A percentile compares a stretch with the other conserved stretches of the same genome.
phyloP scores from a whole-genome alignment of 768 basidiomycete genomes.

The Gautieria morchelliformis region DNA sequence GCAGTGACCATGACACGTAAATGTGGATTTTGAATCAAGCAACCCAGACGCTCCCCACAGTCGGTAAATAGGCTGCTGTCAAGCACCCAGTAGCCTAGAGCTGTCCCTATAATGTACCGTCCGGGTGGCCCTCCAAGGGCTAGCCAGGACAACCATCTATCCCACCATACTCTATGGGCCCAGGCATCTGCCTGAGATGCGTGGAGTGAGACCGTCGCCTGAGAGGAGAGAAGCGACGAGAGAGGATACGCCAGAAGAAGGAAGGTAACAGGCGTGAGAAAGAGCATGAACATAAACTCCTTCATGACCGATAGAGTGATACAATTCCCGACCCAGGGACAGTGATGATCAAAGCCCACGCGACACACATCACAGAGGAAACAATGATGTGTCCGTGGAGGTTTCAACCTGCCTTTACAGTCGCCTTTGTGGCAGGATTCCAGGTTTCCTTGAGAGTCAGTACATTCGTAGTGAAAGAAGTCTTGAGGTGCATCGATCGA shows the following conservation, averaged over 20 bases:
- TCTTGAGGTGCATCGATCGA: background rate
- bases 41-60: background rate
- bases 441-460: slow-evolving; percentile 10
- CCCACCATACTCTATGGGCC: background rate
- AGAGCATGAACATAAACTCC: slow-evolving; percentile 19
- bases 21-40: background rate
- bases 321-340: slow-evolving; percentile 23
- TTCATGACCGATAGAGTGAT: slow-evolving; percentile 19
- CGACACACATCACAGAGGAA: slow-evolving; percentile 22
- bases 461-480: slow-evolving; percentile 11
- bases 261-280: slow-evolving; percentile 17
- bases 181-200: background rate
- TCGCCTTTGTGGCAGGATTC: slow-evolving; percentile 20
- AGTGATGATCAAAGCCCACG: slow-evolving; percentile 27
- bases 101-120: background rate
- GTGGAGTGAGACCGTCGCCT: background rate
- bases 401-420: slow-evolving; percentile 25
- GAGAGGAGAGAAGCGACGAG: slow-evolving; percentile 1
- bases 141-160: background rate
- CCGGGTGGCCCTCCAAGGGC: background rate
- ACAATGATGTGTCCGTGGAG: slow-evolving; percentile 26
- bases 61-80: background rate
- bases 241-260: slow-evolving; percentile 8
- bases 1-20: background rate
- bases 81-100: background rate